Base-by-base conservation (phyloP, 2,329 filamentous ascomycete genomes). In the Aschersonia sp. region DNA sequence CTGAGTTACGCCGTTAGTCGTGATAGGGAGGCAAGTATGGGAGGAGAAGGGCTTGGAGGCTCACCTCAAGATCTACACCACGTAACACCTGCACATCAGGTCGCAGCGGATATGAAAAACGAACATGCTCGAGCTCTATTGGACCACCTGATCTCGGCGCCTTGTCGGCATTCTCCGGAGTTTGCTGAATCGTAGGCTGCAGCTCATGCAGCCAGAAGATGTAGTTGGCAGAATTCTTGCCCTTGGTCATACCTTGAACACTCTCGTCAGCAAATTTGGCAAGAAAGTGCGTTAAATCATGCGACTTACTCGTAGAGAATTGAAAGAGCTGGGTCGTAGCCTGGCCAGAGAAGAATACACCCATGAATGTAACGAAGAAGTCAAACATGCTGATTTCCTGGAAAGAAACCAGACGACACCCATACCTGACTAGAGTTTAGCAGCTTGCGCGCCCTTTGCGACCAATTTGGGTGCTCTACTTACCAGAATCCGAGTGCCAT, bases 51-150 rank as follows among this genome's bases (percentile, higher is more conserved):
- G 14, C 7, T 22, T 7, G 7, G 6, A 67, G 30, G n/a, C 51
- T 51, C 52, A 62, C 61, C 39, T 56, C 46, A 12, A 73, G 63
- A 32, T 65, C 56, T 4, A 78, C 59, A 2, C 71, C 66, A 4
- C 66, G 59, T 1, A 74, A 57, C 50, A 71, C 64, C 32, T 63
- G 58, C 0, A 61, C 56, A 47, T 66, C 55, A 30, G 67, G 63
- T 30, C 69, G 60, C 46, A 68, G 55, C 3, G 81, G 79, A 52
- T 85, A 86, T 2, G 76, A 69, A 58, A 86, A 85, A 29, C 70
- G 64, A n/a, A 84, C 68, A 33, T 75, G 61, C 6, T 69, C 65
- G 50, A 83, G 70, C 11, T 68, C 63, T 2, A 81, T 65, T 0
- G 45, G 42, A 4, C 40, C 40, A 59, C 40, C 40, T 11, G 31